Evolutionary conservation across 441 rosid genomes (phyloP).

Genomic region (Populus hybrid): DNA sequence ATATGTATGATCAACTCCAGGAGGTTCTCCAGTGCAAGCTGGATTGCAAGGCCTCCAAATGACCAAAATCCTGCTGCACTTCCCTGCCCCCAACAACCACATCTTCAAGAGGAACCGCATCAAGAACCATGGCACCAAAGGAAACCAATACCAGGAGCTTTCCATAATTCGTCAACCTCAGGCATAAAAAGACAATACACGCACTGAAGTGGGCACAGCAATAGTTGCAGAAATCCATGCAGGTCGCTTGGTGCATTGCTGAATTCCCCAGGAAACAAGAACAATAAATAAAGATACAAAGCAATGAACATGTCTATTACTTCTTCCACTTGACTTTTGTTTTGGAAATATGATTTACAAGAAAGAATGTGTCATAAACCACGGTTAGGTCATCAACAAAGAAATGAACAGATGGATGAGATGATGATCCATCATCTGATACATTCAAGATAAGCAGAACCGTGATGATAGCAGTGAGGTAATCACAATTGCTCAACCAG

Average conservation of each 20-base stretch:
- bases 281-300: background rate
- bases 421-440: constrained; percentile 15
- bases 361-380: constrained; percentile 18
- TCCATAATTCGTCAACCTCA: background rate
- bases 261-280: background rate
- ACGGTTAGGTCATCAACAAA: constrained; percentile 7
- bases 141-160: background rate
- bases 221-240: background rate
- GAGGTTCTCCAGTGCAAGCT: background rate
- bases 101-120: background rate
- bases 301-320: constrained; percentile 6
- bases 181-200: background rate
- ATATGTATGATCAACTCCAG: background rate
- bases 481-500: constrained; percentile 20
- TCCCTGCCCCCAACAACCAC: background rate
- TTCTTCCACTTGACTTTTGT: background rate
- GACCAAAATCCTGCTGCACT: background rate
- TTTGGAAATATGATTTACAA: constrained; percentile 5
- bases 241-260: background rate
- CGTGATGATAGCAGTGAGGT: constrained; percentile 3
- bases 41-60: background rate
- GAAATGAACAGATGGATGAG: constrained; percentile 16
- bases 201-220: background rate
- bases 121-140: background rate
- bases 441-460: constrained; percentile 7